Evolutionary conservation across 2,329 filamentous ascomycete genomes (phyloP).

Genomic region (Elsinoe batatas): DNA sequence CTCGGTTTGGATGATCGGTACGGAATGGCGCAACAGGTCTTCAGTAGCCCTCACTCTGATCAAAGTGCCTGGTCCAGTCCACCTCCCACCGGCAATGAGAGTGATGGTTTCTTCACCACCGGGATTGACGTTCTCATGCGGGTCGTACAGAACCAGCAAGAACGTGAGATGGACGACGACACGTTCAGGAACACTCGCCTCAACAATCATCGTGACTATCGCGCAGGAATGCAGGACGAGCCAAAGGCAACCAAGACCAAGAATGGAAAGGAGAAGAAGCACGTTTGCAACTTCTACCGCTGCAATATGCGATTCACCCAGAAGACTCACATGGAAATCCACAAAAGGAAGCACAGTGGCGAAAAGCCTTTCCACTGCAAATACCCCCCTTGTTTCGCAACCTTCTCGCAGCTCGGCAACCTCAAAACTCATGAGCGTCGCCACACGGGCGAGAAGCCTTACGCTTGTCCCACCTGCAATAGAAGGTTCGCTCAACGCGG

Average conservation of each 20-base stretch:
- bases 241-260: neutral
- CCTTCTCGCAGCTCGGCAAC: conserved; percentile 85
- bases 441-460: conserved; percentile 81
- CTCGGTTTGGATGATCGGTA: too few relatives aligned
- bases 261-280: conserved; percentile 48
- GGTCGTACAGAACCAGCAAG: conserved; percentile 62
- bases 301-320: conserved; percentile 81
- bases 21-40: too few relatives aligned
- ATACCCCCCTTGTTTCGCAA: conserved; percentile 61
- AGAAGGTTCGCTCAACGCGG: conserved; percentile 79
- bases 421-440: conserved; percentile 83
- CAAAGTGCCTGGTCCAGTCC: conserved; percentile 12
- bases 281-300: conserved; percentile 61
- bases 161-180: conserved; percentile 15
- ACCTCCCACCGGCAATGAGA: conserved; percentile 1
- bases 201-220: neutral
- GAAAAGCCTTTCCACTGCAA: conserved; percentile 76
- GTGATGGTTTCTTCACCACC: conserved; percentile 10
- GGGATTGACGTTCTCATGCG: conserved; percentile 57
- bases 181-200: neutral
- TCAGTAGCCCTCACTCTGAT: conserved; percentile 15
- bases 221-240: neutral
- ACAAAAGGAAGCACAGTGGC: conserved; percentile 79
- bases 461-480: conserved; percentile 66
- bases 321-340: conserved; percentile 87